These are phyloP conservation scores for Mycena belliarum DNA, from an alignment of 768 basidiomycete species.

Conservation along the genomic window DNA sequence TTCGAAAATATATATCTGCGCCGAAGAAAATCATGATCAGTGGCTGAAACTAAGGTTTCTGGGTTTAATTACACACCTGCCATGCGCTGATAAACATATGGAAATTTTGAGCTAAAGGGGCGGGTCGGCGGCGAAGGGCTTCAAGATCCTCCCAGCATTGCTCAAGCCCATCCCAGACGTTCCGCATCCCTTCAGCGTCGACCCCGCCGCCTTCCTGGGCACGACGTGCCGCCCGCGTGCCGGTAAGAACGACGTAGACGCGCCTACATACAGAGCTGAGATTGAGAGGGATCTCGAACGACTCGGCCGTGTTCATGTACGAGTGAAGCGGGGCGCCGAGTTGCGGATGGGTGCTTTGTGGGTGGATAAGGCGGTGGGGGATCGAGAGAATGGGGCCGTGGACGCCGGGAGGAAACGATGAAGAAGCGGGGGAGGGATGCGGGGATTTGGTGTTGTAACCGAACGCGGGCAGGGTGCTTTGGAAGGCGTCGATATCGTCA, in stretches of 20 bases:
- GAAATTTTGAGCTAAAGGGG: constrained; percentile 39
- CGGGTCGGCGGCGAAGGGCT: constrained; percentile 41
- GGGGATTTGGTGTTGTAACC: constrained; percentile 30
- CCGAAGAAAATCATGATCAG: constrained; percentile 17
- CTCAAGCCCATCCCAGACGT: constrained; percentile 86
- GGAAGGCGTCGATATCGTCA: constrained; percentile 77
- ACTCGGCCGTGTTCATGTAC: constrained; percentile 57
- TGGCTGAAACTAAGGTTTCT: constrained; percentile 11
- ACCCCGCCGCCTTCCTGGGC: constrained; percentile 54
- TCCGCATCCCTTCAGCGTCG: constrained; percentile 63
- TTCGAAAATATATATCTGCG: constrained; percentile 86
- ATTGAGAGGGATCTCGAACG: constrained; percentile 70
- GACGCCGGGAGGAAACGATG: constrained; percentile 31
- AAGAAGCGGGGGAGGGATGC: constrained; percentile 37
- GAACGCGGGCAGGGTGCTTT: constrained; percentile 54
- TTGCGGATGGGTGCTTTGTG: constrained; percentile 24
- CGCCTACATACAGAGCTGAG: constrained; percentile 77
- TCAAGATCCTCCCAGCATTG: constrained; percentile 86
- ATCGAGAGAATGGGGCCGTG: constrained; percentile 7
- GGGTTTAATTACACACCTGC: constrained; percentile 63
- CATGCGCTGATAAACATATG: constrained; percentile 79
- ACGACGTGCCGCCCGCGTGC: constrained; percentile 66
- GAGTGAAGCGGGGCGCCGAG: constrained; percentile 39
- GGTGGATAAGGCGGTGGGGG: constrained; percentile 19
- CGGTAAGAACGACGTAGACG: constrained; percentile 79